These are phyloP conservation scores for Microdochium paspali DNA, from an alignment of 2,329 filamentous ascomycete species.

Conservation along the genomic window DNA sequence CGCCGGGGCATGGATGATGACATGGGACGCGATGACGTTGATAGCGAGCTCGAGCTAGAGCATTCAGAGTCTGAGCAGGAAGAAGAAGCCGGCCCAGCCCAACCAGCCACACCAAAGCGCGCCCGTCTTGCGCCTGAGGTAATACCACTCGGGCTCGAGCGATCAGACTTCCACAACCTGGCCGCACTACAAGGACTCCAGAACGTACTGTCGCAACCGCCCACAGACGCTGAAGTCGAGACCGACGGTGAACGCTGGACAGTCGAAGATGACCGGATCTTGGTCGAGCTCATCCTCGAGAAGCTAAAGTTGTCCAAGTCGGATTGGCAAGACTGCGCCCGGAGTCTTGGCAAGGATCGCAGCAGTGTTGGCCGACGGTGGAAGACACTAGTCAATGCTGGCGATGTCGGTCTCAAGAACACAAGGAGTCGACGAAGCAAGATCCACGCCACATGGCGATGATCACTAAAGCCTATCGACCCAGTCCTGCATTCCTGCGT, in stretches of 20 bases:
- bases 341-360: constrained; percentile 51
- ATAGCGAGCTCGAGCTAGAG: constrained; percentile 26
- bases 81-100: constrained; percentile 11
- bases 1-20: constrained; percentile 38
- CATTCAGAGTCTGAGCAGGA: constrained; percentile 11
- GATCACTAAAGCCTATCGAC: constrained; percentile 6
- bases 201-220: neutral
- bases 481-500: too few species aligned
- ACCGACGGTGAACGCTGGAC: constrained; percentile 45
- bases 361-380: constrained; percentile 48
- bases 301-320: constrained; percentile 55
- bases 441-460: constrained; percentile 48
- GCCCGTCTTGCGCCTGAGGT: constrained; percentile 49
- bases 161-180: constrained; percentile 47
- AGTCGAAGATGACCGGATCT: constrained; percentile 52
- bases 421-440: constrained; percentile 32
- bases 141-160: constrained; percentile 50
- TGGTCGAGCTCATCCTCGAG: constrained; percentile 59
- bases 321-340: constrained; percentile 60
- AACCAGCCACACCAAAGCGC: constrained; percentile 48
- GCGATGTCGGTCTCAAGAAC: constrained; percentile 49
- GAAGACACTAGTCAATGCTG: constrained; percentile 51
- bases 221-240: constrained; percentile 30
- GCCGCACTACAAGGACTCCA: constrained; percentile 22
- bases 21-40: constrained; percentile 27